Conservation (phyloP, 768 basidiomycete genomes). For the Leucosporidium yakuticum region DNA sequence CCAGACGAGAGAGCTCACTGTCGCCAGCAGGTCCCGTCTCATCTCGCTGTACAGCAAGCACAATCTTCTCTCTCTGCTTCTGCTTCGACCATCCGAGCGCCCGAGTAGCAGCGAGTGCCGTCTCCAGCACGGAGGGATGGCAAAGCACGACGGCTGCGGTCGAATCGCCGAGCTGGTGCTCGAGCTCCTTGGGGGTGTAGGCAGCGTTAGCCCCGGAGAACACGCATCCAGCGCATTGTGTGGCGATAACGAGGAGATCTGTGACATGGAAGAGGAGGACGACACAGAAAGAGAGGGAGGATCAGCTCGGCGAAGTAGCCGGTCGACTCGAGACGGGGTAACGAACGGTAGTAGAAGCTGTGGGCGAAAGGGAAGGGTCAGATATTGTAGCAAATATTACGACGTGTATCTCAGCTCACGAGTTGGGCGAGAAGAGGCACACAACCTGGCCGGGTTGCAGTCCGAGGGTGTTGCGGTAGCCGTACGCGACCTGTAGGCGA, state of each 20-base stretch:
- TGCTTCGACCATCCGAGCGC: slow-evolving; percentile 45
- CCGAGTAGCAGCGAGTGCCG: slow-evolving; percentile 57
- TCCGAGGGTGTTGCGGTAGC: slow-evolving; percentile 5
- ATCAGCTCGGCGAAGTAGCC: background rate
- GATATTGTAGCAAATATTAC: background rate
- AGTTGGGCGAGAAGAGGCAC: slow-evolving; percentile 35
- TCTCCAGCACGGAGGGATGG: slow-evolving; percentile 56
- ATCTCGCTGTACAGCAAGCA: slow-evolving; percentile 36
- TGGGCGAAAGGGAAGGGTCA: background rate
- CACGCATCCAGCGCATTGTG: slow-evolving; percentile 32
- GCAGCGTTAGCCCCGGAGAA: slow-evolving; percentile 50
- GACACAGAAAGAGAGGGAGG: too few relatives aligned
- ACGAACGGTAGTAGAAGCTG: slow-evolving; percentile 29
- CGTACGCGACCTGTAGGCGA: slow-evolving; percentile 13
- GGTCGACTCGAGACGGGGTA: background rate
- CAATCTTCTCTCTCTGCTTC: slow-evolving; percentile 24
- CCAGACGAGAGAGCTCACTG: background rate
- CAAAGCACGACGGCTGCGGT: slow-evolving; percentile 59
- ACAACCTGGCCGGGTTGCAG: slow-evolving; percentile 23
- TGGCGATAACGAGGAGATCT: slow-evolving; percentile 18
- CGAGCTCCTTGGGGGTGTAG: slow-evolving; percentile 64
- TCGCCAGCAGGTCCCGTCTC: slow-evolving; percentile 43
- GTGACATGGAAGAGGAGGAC: background rate
- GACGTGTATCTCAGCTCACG: background rate
- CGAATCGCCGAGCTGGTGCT: slow-evolving; percentile 65